Conservation (phyloP, 805 yeast species). For the Starmerella bacillaris region DNA sequence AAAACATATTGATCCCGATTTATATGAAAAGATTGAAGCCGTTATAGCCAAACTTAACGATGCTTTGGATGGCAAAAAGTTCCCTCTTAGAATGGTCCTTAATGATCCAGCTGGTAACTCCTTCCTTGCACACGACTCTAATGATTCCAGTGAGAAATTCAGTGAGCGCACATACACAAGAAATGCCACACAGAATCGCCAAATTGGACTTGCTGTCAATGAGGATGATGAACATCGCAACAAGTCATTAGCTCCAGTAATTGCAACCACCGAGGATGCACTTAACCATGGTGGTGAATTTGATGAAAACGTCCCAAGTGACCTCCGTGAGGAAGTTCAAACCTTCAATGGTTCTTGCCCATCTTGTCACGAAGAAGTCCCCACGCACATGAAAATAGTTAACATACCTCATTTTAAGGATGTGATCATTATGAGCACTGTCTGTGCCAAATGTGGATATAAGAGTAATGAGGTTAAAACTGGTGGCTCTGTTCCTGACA, state of each 20-base stretch:
- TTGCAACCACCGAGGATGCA: slow-evolving; percentile 18
- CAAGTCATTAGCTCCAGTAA: slow-evolving; percentile 20
- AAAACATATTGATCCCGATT: slow-evolving; percentile 52
- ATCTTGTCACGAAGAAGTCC: slow-evolving; percentile 62
- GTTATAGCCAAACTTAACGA: slow-evolving; percentile 42
- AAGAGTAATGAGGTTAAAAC: slow-evolving; percentile 96
- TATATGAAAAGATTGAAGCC: slow-evolving; percentile 54
- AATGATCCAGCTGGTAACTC: slow-evolving; percentile 97
- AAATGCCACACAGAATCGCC: slow-evolving; percentile 73
- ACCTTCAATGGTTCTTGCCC: slow-evolving; percentile 87
- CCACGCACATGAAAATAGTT: slow-evolving; percentile 91
- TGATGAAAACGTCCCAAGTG: slow-evolving; percentile 50
- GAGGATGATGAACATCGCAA: slow-evolving; percentile 29
- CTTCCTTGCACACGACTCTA: slow-evolving; percentile 66
- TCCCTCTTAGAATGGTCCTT: slow-evolving; percentile 58
- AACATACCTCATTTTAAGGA: slow-evolving; percentile 96
- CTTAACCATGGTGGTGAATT: slow-evolving; percentile 37
- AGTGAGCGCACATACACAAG: slow-evolving; percentile 63
- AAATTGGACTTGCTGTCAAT: slow-evolving; percentile 41
- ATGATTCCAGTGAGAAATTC: slow-evolving; percentile 55
- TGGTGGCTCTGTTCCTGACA: slow-evolving; percentile 85
- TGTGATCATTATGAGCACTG: slow-evolving; percentile 88
- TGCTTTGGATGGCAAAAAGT: slow-evolving; percentile 47
- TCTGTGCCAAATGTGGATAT: slow-evolving; percentile 82
- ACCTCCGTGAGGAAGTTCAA: slow-evolving; percentile 77